Evolutionary conservation across 331 rosid species (phyloP), one percentile per base, ranked within the genome.

Genomic region (Arachis monticola): DNA sequence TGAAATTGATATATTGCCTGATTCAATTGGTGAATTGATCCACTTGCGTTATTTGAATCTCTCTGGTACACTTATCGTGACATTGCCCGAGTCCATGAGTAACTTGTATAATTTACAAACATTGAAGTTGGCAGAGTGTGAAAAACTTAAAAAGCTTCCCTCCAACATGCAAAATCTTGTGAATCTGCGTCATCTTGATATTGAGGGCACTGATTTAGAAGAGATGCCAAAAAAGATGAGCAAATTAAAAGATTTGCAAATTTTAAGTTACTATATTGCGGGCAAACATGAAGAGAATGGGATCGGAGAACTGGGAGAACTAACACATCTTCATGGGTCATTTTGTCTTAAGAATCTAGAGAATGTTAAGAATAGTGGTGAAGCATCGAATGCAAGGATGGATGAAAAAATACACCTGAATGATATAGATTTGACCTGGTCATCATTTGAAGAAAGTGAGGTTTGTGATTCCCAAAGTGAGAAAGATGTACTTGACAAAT

Each of bases 251-350:
- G 0, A 31, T 53, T 53, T 75, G 6, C 73, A 48, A 2, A 2
- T 13, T 4, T 65, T 75, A 10, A 55, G 58, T 12, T 6, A 8
- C 0, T 75, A 42, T 11, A 0, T 65, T 2, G 73, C 27, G 1
- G 63, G 79, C 4, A 65, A 65, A 30, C 1, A 41, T 1, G 12
- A n/a, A 5, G 72, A 52, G 10, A 10, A 10, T 0, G 9, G 5
- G 10, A 75, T 64, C 7, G n/a, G 8, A 1, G 79, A 55, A 47
- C 53, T 75, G 11, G 73, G 73, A 13, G 9, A 9, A 12, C 53
- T 55, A 0, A 0, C 65, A 42, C n/a, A 30, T 55, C 47, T 55
- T 53, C 3, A 2, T 0, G 50, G 59, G 6, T 10, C 0, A 0
- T 10, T 75, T 3, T 0, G 0, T 0, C n/a, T 75, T 8, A 14